Evolutionary conservation across 2,329 filamentous ascomycete genomes (phyloP), one percentile per base, ranked within the genome.

Genomic region (Samsoniella hepiali): DNA sequence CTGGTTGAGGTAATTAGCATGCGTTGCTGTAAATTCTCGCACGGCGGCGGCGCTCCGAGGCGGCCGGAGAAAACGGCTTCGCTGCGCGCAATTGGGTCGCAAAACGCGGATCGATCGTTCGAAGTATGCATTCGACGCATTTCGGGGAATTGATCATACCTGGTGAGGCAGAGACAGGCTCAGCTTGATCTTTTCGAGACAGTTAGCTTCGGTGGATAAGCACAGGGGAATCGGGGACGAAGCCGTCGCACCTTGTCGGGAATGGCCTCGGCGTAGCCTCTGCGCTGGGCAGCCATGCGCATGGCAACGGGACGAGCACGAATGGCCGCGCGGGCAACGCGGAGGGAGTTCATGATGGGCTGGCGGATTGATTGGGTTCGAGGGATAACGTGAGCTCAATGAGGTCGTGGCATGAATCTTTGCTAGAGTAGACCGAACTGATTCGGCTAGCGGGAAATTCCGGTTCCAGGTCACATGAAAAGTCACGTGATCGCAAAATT

Each of bases 131-230:
- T 40, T 44, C 9, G 27, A 22, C 15, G 5, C 42, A 17, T 2
- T 47, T 55, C 8, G 65, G 40, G 65, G 58, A 65, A 64, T 27
- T 31, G 62, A 66, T 75, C 91, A 81, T 92, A 98, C 95, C 93
- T 97, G 91, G 83, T 98, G 94, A 82, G 95, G 95, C 73, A 99
- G 91, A 78, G 91, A 88, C 83, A 99, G 85, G 85, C 92, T 97
- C 83, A 99, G 89, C 89, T 96, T 96, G 86, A 99, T 96, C 87
- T 89, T 72, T 65, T 56, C 36, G 34, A 56, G 22, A 45, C 64
- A 47, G 67, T 75, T 69, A 74, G 72, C 67, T 54, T 54, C 31
- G 47, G 63, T 50, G 58, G 31, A 34, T 42, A 27, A 34, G 55
- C 49, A 54, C 47, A 32, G 55, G 36, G 61, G 44, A 55, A 27